phyloP scores from a whole-genome alignment of 176 grass and related monocot genomes.

The Aegilops speltoides region DNA sequence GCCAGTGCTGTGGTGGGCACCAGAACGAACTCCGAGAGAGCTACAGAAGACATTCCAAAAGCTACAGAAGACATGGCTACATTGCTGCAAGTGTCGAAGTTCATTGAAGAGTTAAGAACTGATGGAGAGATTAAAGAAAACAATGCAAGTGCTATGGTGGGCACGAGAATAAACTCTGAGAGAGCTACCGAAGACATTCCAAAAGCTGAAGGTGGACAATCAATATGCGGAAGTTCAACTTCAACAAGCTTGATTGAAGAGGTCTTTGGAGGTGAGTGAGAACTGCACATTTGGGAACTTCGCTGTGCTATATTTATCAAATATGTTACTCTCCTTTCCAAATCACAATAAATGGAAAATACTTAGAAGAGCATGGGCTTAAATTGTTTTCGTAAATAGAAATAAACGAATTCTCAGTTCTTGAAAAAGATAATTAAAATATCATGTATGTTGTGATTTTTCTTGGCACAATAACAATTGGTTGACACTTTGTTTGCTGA shows the following conservation, averaged over 20 bases:
- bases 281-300: background rate
- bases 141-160: no score
- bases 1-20: no score
- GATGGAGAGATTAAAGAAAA: no score
- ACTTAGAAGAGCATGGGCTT: background rate
- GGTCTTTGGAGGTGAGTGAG: background rate
- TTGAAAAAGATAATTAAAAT: background rate
- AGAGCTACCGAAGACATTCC: background rate
- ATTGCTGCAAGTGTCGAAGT: no score
- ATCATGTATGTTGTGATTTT: background rate
- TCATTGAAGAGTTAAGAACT: no score
- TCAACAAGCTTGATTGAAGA: background rate
- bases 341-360: background rate
- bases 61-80: no score
- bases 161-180: no score
- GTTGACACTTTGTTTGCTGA: background rate
- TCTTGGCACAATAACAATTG: background rate
- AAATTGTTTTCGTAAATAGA: background rate
- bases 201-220: background rate
- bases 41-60: no score
- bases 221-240: background rate
- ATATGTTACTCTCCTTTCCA: background rate
- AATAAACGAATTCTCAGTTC: background rate
- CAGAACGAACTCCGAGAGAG: no score
- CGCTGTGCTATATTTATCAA: conserved; percentile 8